A percentile compares a stretch with the other conserved stretches of the same genome.
Conservation (phyloP, 1,284 basidiomycete genomes). For the Tetrapyrgos nigripes region DNA sequence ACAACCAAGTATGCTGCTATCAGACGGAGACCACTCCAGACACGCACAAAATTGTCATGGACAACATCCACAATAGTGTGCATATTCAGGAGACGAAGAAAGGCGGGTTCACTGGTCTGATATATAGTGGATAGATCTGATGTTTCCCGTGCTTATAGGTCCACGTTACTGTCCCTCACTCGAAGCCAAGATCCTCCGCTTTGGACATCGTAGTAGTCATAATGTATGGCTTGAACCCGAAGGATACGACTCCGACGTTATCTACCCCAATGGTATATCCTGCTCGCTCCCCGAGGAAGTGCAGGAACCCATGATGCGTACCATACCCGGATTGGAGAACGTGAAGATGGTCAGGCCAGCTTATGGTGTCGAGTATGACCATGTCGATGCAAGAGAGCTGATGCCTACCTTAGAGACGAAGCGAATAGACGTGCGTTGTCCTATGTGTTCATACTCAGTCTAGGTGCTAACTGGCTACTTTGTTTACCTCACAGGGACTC, state of each 20-base stretch:
- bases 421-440: constrained; percentile 66
- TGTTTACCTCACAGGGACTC: constrained; percentile 58
- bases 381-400: constrained; percentile 88
- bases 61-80: constrained; percentile 78
- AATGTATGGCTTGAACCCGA: constrained; percentile 92
- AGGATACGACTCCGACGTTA: constrained; percentile 85
- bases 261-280: constrained; percentile 91
- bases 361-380: constrained; percentile 94
- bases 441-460: constrained; percentile 4
- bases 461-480: background rate
- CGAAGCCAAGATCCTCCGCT: constrained; percentile 86
- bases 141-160: constrained; percentile 47
- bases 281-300: constrained; percentile 86
- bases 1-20: constrained; percentile 78
- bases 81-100: constrained; percentile 90
- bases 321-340: constrained; percentile 84
- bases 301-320: constrained; percentile 82
- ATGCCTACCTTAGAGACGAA: constrained; percentile 82
- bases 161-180: constrained; percentile 92
- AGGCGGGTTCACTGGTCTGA: constrained; percentile 46
- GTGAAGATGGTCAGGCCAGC: constrained; percentile 84
- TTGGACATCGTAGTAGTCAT: constrained; percentile 75
- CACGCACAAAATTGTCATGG: constrained; percentile 78
- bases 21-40: constrained; percentile 74
- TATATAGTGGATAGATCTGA: background rate